Conservation (phyloP, 2,329 filamentous ascomycete species). For the Fusarium fracticaudum region DNA sequence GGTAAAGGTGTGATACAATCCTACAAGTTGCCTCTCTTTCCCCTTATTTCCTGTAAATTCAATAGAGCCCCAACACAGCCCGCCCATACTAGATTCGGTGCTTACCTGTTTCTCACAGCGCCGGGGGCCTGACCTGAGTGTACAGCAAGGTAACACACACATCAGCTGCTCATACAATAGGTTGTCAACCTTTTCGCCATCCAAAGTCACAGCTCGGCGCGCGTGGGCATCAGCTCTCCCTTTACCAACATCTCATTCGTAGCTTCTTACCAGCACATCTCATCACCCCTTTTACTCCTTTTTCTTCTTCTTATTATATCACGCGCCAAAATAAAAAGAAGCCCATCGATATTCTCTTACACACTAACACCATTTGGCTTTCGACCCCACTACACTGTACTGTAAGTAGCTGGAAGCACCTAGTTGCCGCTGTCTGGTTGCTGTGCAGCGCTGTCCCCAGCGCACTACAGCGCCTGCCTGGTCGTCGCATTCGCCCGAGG, state of each 20-base stretch:
- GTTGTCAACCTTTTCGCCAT: conserved; percentile 9
- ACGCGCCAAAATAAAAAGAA: conserved; percentile 21
- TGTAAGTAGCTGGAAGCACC: conserved; percentile 17
- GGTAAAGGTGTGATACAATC: conserved; percentile 25
- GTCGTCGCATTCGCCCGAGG: conserved; percentile 3
- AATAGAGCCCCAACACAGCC: not conserved
- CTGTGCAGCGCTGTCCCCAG: conserved; percentile 24
- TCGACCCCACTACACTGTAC: conserved; percentile 21
- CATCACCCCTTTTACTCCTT: conserved; percentile 17
- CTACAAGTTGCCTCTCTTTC: conserved; percentile 2
- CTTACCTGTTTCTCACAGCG: conserved; percentile 14
- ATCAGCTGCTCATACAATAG: conserved; percentile 27
- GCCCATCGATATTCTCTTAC: not conserved
- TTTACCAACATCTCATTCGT: conserved; percentile 11
- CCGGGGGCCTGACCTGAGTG: not conserved
- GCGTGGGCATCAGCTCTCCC: conserved; percentile 13
- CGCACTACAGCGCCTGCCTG: not conserved
- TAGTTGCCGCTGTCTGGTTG: conserved; percentile 9
- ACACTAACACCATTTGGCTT: conserved; percentile 22
- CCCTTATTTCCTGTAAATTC: not conserved
- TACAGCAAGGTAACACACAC: not conserved
- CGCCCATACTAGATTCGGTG: conserved; percentile 8
- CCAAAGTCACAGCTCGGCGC: conserved; percentile 16
- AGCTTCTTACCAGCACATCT: conserved; percentile 2
- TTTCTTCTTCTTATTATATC: conserved; percentile 2